phyloP scores from a whole-genome alignment of 1,139 yeast genomes.

The Kluyveromyces sp. region DNA sequence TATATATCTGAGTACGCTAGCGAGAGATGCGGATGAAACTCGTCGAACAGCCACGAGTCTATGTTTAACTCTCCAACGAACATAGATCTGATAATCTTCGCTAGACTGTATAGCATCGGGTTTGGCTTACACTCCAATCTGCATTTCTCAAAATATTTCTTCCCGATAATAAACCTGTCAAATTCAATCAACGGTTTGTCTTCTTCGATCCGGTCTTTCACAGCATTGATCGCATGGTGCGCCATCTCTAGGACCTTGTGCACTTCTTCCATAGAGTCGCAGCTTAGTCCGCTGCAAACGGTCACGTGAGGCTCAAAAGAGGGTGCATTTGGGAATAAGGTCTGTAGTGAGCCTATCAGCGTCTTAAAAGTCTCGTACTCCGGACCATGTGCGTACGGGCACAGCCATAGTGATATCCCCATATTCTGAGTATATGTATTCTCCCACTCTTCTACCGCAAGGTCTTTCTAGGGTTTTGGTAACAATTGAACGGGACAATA shows the following conservation, averaged over 20 bases:
- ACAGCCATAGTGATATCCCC: slow-evolving; percentile 63
- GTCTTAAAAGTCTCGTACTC: slow-evolving; percentile 52
- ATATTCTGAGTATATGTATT: slow-evolving; percentile 11
- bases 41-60: slow-evolving; percentile 45
- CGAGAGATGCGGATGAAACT: slow-evolving; percentile 69
- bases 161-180: slow-evolving; percentile 32
- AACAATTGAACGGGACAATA: too few species aligned
- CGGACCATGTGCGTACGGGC: slow-evolving; percentile 53
- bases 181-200: slow-evolving; percentile 33
- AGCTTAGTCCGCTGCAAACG: slow-evolving; percentile 52
- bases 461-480: too few species aligned
- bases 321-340: slow-evolving; percentile 65
- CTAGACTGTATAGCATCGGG: slow-evolving; percentile 57
- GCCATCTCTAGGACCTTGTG: slow-evolving; percentile 58
- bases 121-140: slow-evolving; percentile 50
- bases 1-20: slow-evolving; percentile 60
- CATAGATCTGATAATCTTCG: slow-evolving; percentile 62
- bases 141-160: slow-evolving; percentile 53
- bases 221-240: slow-evolving; percentile 51
- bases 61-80: slow-evolving; percentile 41
- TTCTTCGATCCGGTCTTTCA: slow-evolving; percentile 11
- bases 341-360: slow-evolving; percentile 56
- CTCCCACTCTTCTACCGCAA: slow-evolving; percentile 1
- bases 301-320: slow-evolving; percentile 73
- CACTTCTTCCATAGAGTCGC: slow-evolving; percentile 49